phyloP scores from a whole-genome alignment of 1,139 yeast genomes.

The Kurtzmaniella quercitrusa region DNA sequence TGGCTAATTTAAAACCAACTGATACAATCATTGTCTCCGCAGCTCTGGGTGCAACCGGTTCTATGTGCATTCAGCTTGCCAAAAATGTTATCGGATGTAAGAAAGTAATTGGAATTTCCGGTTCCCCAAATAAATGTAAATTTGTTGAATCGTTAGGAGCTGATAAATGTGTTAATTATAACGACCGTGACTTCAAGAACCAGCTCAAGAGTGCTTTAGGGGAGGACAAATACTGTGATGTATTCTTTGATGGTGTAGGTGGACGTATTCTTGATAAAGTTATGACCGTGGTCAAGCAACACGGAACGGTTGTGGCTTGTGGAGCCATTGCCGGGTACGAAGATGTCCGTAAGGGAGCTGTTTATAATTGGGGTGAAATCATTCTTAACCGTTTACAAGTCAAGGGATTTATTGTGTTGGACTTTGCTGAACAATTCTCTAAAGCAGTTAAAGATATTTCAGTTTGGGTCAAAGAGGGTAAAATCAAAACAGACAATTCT shows the following conservation, averaged over 20 bases:
- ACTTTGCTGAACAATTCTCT: conserved; percentile 12
- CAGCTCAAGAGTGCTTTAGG: conserved; percentile 13
- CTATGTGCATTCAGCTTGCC: conserved; percentile 28
- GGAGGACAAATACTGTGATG: conserved; percentile 15
- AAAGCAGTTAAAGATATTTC: conserved; percentile 12
- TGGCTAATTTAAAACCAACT: conserved; percentile 21
- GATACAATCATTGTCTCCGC: conserved; percentile 28
- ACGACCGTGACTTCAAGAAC: conserved; percentile 13
- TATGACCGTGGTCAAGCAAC: conserved; percentile 16
- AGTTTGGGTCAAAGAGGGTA: conserved; percentile 19
- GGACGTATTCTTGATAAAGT: conserved; percentile 18
- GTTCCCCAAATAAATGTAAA: conserved; percentile 24
- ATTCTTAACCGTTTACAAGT: conserved; percentile 19
- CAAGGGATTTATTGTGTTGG: conserved; percentile 19
- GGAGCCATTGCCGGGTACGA: conserved; percentile 30
- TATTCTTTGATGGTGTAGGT: conserved; percentile 23
- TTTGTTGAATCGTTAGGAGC: conserved; percentile 30
- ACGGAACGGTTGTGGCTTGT: conserved; percentile 24
- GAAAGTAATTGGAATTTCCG: conserved; percentile 28
- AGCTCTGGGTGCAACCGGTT: conserved; percentile 30
- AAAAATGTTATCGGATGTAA: conserved; percentile 24
- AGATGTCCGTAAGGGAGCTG: conserved; percentile 12
- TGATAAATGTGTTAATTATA: conserved; percentile 23
- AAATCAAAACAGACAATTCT: conserved; percentile 14
- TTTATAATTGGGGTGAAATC: conserved; percentile 22